A percentile compares a stretch with the other conserved stretches of the same genome.
Conservation (phyloP, 208 protist species). For the Trypanosoma scelopori region DNA sequence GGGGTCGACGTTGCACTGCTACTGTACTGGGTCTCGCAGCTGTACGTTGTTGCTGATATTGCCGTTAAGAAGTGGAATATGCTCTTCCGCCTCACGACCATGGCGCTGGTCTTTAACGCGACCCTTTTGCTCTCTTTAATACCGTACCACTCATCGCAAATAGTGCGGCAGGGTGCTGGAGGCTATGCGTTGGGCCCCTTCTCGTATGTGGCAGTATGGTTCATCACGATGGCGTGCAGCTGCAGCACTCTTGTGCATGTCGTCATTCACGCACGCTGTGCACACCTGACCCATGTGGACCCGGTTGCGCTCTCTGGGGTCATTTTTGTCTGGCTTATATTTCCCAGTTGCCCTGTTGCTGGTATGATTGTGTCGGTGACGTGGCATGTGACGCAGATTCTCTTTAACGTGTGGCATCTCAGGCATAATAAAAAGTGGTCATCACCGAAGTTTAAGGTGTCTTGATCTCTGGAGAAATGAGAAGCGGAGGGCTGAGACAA, state of each 20-base stretch:
- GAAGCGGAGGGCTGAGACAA: background rate
- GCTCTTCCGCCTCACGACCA: slow-evolving; percentile 62
- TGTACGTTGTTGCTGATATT: slow-evolving; percentile 54
- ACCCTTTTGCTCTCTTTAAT: slow-evolving; percentile 54
- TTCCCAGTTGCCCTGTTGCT: slow-evolving; percentile 43
- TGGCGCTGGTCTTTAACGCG: slow-evolving; percentile 57
- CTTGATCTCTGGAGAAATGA: background rate
- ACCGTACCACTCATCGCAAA: slow-evolving; percentile 41
- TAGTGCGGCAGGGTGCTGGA: slow-evolving; percentile 24
- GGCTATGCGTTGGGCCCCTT: slow-evolving; percentile 65
- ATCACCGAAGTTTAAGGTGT: slow-evolving; percentile 7
- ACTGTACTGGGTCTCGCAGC: slow-evolving; percentile 62
- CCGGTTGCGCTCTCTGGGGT: slow-evolving; percentile 56
- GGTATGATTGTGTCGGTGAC: slow-evolving; percentile 43
- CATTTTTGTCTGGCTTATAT: slow-evolving; percentile 66
- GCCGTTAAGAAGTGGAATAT: slow-evolving; percentile 45
- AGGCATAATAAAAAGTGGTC: background rate
- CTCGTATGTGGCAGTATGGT: slow-evolving; percentile 81
- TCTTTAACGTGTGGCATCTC: slow-evolving; percentile 58
- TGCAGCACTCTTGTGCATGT: slow-evolving; percentile 81
- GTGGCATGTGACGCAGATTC: slow-evolving; percentile 68
- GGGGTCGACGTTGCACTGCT: slow-evolving; percentile 60
- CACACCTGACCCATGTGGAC: slow-evolving; percentile 33
- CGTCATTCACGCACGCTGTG: slow-evolving; percentile 73
- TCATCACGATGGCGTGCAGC: slow-evolving; percentile 71